phyloP scores from a whole-genome alignment of 306 rosid species.

The Ochetophila trinervis region DNA sequence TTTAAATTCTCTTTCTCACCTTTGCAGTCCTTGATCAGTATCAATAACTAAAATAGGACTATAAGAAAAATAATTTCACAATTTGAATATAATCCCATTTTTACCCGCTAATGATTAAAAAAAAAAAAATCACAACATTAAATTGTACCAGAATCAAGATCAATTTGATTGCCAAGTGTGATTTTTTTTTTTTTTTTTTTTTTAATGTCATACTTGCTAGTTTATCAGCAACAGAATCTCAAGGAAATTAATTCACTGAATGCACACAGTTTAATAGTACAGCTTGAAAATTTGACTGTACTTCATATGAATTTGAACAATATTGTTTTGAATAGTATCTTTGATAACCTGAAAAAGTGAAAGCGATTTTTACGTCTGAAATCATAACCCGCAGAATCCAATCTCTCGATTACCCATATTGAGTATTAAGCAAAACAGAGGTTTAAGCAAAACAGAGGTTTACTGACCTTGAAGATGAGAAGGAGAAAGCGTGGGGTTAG shows the following conservation, averaged over 20 bases:
- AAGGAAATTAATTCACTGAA: neutral
- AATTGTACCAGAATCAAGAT: neutral
- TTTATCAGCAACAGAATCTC: neutral
- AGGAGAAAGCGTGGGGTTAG: constrained; percentile 74
- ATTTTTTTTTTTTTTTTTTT: neutral
- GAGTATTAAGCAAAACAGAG: neutral
- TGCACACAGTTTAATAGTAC: too few species aligned
- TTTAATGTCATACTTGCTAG: neutral
- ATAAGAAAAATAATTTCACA: neutral
- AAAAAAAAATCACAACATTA: neutral
- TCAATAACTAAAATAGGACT: neutral
- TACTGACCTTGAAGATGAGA: constrained; percentile 65
- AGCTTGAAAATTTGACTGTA: too few species aligned
- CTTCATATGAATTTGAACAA: too few species aligned
- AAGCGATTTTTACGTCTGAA: too few species aligned
- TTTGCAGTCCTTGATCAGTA: neutral
- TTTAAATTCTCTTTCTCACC: constrained; percentile 5
- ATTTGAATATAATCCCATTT: neutral
- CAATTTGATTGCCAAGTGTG: constrained; percentile 1
- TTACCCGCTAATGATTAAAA: neutral
- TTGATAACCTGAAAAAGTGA: too few species aligned
- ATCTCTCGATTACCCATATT: neutral
- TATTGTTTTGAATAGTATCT: too few species aligned
- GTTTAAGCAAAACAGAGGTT: neutral
- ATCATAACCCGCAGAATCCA: constrained; percentile 15